Percentiles rank a stretch among this genome's conserved stretches.
Conservation (phyloP, 768 basidiomycete species). For the Lactifluus volemus region DNA sequence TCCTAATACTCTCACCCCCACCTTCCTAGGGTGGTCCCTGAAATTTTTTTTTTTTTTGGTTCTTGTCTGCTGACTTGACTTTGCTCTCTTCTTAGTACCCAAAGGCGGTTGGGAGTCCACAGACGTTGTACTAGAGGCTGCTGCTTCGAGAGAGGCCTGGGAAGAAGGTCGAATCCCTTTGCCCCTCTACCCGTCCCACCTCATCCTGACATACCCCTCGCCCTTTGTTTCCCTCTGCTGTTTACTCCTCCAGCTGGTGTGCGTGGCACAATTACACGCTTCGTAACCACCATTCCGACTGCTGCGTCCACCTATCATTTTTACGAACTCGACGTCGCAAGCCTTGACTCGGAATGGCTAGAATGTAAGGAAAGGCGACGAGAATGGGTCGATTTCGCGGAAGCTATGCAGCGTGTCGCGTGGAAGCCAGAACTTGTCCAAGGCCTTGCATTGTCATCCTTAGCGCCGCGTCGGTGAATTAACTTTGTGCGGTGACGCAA, state of each 20-base stretch:
- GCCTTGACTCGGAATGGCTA: slow-evolving; percentile 72
- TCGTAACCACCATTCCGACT: slow-evolving; percentile 72
- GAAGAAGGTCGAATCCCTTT: slow-evolving; percentile 92
- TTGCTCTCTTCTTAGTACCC: slow-evolving; percentile 30
- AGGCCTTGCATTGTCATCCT: slow-evolving; percentile 60
- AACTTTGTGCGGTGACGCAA: background rate
- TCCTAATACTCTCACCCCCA: background rate
- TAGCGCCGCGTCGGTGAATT: slow-evolving; percentile 47
- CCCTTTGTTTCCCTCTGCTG: slow-evolving; percentile 30
- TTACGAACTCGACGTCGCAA: slow-evolving; percentile 77
- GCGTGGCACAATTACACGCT: slow-evolving; percentile 78
- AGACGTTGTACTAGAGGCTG: slow-evolving; percentile 75
- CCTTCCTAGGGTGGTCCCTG: background rate
- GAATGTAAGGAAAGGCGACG: slow-evolving; percentile 70
- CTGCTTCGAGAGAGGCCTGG: slow-evolving; percentile 84
- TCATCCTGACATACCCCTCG: slow-evolving; percentile 49
- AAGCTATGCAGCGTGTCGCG: slow-evolving; percentile 61
- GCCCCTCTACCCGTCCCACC: slow-evolving; percentile 65
- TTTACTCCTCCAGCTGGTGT: slow-evolving; percentile 59
- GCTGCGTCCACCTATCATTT: slow-evolving; percentile 82
- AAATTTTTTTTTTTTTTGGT: slow-evolving; percentile 7
- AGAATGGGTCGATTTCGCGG: slow-evolving; percentile 85
- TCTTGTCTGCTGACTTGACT: slow-evolving; percentile 13
- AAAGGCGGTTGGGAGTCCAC: slow-evolving; percentile 87
- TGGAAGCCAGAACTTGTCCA: slow-evolving; percentile 85